Base-by-base conservation (phyloP, 306 rosid species). In the Cucumis melo region DNA sequence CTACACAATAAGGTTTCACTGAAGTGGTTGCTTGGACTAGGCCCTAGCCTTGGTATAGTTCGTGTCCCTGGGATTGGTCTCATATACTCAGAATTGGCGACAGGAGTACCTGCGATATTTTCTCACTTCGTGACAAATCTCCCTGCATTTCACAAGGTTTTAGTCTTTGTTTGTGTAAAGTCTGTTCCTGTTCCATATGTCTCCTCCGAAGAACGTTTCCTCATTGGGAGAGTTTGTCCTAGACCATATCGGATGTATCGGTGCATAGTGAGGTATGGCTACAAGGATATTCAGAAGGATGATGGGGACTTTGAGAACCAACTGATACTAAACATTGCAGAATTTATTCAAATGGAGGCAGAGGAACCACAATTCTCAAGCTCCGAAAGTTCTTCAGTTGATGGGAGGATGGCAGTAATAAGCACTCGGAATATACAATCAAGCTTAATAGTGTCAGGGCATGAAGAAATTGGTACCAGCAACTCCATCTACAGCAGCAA, bases 21-120 rank as follows among this genome's bases (percentile, higher is more conserved):
- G 71, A 92, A 88, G 82, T 92, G 97, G 97, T 81, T 92, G 70
- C 85, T 92, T 62, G 93, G 93, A 36, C 75, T 92, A 72, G 97
- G 97, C 83, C 97, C 97, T 5, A 87, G 93, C 83, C 93, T 92
- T 8, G 97, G 97, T 68, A 90, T 92, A 66, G 97, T 92, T 74
- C 93, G 97, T 8, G 97, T 92, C 57, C 97, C 97, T 7, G 97
- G 97, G 27, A 86, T 92, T 57, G 97, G 97, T 75, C 96, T 92
- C 81, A 90, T 92, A 72, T 90, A 92, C 84, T 86, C 97, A 0
- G 97, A 92, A 84, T 80, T 92, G 78, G 93, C 97, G 14, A 83
- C 96, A 2, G 97, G 97, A 74, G 87, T 92, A 50, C 97, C 97
- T 10, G 83, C 96, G 50, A 92, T 92, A 88, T 92, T 92, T 79